phyloP scores from a whole-genome alignment of 371 early-diverging fungal genomes.

The Mucor circinelloides region DNA sequence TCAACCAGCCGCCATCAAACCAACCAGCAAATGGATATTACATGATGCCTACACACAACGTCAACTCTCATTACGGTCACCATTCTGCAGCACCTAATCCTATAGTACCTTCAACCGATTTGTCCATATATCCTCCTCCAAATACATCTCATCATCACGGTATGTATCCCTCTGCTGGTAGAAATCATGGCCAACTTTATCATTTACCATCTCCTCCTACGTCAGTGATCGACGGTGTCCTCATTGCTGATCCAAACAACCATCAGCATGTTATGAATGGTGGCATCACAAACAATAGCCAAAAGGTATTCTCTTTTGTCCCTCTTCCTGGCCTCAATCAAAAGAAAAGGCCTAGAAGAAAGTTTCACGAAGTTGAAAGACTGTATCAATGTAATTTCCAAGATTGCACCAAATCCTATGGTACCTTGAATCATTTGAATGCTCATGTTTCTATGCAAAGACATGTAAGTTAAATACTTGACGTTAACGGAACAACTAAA shows the following conservation, averaged over 20 bases:
- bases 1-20: background rate
- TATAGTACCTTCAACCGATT: conserved; percentile 4
- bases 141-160: background rate
- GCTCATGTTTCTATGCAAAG: conserved; percentile 75
- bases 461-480: conserved; percentile 50
- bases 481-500: background rate
- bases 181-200: conserved; percentile 6
- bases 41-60: background rate
- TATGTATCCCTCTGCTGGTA: background rate
- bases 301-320: conserved; percentile 66
- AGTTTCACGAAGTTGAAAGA: conserved; percentile 74
- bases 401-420: conserved; percentile 70
- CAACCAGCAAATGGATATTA: background rate
- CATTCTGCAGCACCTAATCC: background rate
- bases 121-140: background rate
- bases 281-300: conserved; percentile 13
- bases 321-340: conserved; percentile 63
- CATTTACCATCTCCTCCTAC: conserved; percentile 35
- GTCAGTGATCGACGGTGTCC: conserved; percentile 25
- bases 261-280: conserved; percentile 5
- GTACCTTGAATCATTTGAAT: conserved; percentile 75
- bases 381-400: conserved; percentile 66
- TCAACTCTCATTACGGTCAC: background rate
- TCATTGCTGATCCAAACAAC: conserved; percentile 1
- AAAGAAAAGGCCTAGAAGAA: conserved; percentile 71